Conservation (phyloP, 2,329 filamentous ascomycete genomes). For the Diaporthe ampelina region DNA sequence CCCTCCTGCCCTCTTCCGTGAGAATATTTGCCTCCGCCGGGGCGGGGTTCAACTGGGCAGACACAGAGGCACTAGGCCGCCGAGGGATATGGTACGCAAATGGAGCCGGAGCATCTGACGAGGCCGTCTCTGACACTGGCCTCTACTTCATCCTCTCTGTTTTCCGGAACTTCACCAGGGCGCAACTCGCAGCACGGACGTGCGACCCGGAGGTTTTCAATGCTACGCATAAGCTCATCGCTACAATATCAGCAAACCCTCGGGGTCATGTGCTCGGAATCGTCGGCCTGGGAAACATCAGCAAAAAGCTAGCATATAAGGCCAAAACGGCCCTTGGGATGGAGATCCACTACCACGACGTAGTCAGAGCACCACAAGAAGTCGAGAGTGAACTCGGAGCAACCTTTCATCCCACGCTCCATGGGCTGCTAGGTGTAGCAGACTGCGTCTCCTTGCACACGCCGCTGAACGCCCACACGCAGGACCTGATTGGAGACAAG, state of each 20-base stretch:
- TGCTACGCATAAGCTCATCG: constrained; percentile 59
- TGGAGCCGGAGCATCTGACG: constrained; percentile 57
- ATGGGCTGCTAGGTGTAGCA: constrained; percentile 47
- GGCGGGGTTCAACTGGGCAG: constrained; percentile 69
- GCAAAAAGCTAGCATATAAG: constrained; percentile 62
- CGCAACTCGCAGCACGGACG: constrained; percentile 60
- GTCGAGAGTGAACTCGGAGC: constrained; percentile 49
- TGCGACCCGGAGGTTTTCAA: constrained; percentile 55
- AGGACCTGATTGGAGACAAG: constrained; percentile 47
- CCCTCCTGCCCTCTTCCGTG: constrained; percentile 64
- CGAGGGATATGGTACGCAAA: constrained; percentile 59
- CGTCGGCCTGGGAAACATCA: constrained; percentile 65
- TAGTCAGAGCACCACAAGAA: constrained; percentile 45
- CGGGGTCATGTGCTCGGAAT: constrained; percentile 63
- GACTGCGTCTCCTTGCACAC: constrained; percentile 54
- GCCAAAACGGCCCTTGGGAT: constrained; percentile 62
- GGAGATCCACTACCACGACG: constrained; percentile 67
- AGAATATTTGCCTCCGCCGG: constrained; percentile 73
- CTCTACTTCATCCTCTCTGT: constrained; percentile 59
- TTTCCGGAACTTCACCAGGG: constrained; percentile 65
- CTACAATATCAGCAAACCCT: constrained; percentile 63
- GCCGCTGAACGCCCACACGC: constrained; percentile 48
- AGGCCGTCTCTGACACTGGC: constrained; percentile 59
- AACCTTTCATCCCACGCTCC: constrained; percentile 48
- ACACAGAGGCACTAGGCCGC: constrained; percentile 60